Base-by-base conservation (phyloP, 108 stramenopile species). In the Discostella stelligeroides region DNA sequence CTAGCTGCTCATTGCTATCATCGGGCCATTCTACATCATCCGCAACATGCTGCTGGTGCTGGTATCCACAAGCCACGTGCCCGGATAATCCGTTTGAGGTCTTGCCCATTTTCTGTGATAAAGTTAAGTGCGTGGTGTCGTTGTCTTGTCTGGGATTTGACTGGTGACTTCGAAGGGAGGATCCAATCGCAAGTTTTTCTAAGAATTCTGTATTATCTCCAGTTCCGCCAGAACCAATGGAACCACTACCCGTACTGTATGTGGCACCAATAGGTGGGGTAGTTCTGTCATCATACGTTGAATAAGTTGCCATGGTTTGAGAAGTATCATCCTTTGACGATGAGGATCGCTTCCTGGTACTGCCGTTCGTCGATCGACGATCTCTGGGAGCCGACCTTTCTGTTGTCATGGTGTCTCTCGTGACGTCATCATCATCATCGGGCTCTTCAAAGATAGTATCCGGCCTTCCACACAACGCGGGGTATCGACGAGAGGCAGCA, bases 151-250 rank as follows among this genome's bases (percentile, higher is more conserved):
- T 39, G 43, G 56, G 60, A 45, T 76, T 42, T 40, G 45, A 63
- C 39, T 63, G 57, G 50, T 80, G 69, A 53, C 34, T 76, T 0
- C 87, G 76, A 15, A 88, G 80, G 1, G 87, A 80, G 27, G 88
- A 79, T 65, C 85, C 85, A 75, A 88, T 76, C 10, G 91, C 85
- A 64, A 92, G 71, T 0, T 70, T 72, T 59, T 90, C 89, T 9
- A 92, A 74, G 60, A 83, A 92, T 8, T 86, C 85, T 1, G 86
- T 84, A 51, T 88, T 90, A 40, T 85, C 80, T 17, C 86, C 89
- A 42, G 82, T 81, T 15, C 46, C 57, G 29, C 75, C 84, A n/a
- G 69, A 70, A n/a, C 66, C 84, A 15, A 84, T 84, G 14, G 80
- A 77, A 30, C 82, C 72, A 43, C 76, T 77, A 59, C 76, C 78